Percentiles rank a stretch among this genome's conserved stretches.
Conservation (phyloP, 2,329 filamentous ascomycete species). For the Colletotrichum brevisporum region DNA sequence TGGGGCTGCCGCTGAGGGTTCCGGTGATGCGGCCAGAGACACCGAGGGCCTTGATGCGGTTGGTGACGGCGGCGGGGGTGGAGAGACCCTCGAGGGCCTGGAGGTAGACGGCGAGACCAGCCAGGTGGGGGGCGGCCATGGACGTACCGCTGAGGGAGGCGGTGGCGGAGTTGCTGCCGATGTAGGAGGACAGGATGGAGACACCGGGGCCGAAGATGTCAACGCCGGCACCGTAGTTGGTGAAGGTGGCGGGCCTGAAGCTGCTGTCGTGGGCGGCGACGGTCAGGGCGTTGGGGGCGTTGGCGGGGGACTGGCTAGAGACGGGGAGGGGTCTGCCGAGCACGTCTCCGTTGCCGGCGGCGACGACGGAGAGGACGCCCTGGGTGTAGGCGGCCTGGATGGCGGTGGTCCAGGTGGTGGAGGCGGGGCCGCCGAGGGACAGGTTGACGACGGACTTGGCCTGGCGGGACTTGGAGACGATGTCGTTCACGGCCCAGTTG, state of each 20-base stretch:
- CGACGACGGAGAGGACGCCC: constrained; percentile 67
- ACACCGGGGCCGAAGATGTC: constrained; percentile 68
- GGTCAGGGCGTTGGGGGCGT: constrained; percentile 62
- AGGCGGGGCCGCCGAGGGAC: constrained; percentile 65
- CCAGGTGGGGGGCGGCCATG: constrained; percentile 74
- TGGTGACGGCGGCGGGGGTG: constrained; percentile 58
- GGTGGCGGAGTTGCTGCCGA: constrained; percentile 56
- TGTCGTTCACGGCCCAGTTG: constrained; percentile 62
- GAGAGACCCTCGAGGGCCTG: constrained; percentile 56
- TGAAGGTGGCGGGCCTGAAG: constrained; percentile 59
- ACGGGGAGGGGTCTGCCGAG: constrained; percentile 36
- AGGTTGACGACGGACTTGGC: constrained; percentile 66
- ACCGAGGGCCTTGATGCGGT: constrained; percentile 57
- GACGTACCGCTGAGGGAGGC: constrained; percentile 69
- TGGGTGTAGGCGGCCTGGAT: constrained; percentile 59
- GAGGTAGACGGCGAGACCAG: constrained; percentile 73
- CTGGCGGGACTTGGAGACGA: constrained; percentile 55
- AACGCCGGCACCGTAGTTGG: constrained; percentile 64
- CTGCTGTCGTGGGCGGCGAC: constrained; percentile 63
- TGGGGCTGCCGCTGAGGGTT: constrained; percentile 54
- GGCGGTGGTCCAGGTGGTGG: constrained; percentile 61
- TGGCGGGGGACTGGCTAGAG: constrained; percentile 61
- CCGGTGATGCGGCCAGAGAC: constrained; percentile 55
- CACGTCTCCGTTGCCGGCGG: constrained; percentile 67
- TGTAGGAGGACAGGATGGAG: constrained; percentile 62